These are phyloP conservation scores for Holtermannia corniformis DNA, from an alignment of 768 basidiomycete species.

Conservation along the genomic window DNA sequence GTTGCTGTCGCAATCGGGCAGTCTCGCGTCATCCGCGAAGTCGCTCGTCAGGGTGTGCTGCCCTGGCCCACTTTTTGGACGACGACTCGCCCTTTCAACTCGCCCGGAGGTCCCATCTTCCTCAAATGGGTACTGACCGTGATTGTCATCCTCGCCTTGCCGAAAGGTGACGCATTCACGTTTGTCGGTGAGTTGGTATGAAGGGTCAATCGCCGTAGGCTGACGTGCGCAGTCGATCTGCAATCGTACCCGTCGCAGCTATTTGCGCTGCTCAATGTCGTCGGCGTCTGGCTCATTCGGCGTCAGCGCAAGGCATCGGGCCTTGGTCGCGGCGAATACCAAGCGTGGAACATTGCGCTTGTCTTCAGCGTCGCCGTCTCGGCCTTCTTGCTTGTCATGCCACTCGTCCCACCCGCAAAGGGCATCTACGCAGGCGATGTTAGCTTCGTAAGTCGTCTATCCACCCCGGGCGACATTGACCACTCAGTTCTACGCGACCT, in stretches of 20 bases:
- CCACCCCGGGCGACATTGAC: background rate
- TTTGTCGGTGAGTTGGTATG: conserved; percentile 50
- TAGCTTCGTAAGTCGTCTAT: no score
- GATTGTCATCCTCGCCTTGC: conserved; percentile 50
- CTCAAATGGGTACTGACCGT: conserved; percentile 56
- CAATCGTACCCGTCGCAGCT: conserved; percentile 22
- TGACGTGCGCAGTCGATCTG: conserved; percentile 9
- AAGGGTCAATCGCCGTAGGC: conserved; percentile 40
- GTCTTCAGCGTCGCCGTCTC: conserved; percentile 27
- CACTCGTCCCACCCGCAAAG: conserved; percentile 33
- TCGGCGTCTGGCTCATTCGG: conserved; percentile 40
- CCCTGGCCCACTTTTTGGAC: conserved; percentile 58
- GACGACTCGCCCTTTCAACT: conserved; percentile 60
- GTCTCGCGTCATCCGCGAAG: conserved; percentile 48
- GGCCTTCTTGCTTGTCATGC: conserved; percentile 41
- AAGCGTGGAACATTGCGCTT: conserved; percentile 19
- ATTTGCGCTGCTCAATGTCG: conserved; percentile 32
- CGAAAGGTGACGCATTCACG: conserved; percentile 64
- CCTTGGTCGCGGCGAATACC: conserved; percentile 21
- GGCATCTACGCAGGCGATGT: conserved; percentile 39
- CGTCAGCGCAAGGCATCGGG: conserved; percentile 29
- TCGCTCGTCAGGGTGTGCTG: conserved; percentile 50
- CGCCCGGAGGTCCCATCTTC: conserved; percentile 57
- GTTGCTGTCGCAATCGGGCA: conserved; percentile 41
- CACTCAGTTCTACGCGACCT: conserved; percentile 1